These are phyloP conservation scores for Mycosarcoma mackinlayi DNA, from an alignment of 1,284 basidiomycete genomes.

Conservation along the genomic window DNA sequence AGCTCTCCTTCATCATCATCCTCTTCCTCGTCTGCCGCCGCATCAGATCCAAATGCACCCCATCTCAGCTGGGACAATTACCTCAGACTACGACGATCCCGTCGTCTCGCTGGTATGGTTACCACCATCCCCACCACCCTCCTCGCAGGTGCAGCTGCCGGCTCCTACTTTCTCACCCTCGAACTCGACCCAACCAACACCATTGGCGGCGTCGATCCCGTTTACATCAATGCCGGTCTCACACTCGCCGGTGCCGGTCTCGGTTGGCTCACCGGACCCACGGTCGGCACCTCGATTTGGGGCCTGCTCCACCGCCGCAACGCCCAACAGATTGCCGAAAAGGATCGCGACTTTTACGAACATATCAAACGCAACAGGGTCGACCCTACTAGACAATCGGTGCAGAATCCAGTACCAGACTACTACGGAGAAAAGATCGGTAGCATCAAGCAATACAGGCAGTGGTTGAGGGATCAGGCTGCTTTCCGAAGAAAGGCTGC, in stretches of 20 bases:
- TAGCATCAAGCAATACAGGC: conserved; percentile 61
- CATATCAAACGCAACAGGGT: conserved; percentile 60
- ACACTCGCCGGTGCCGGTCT: conserved; percentile 60
- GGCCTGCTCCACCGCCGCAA: conserved; percentile 52
- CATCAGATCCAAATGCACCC: conserved; percentile 2
- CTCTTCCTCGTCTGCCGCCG: conserved; percentile 6
- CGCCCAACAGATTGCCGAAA: conserved; percentile 52
- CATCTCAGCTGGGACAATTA: conserved; percentile 50
- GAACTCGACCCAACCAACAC: conserved; percentile 60
- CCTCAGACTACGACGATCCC: conserved; percentile 56
- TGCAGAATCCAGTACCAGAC: conserved; percentile 66
- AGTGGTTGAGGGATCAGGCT: conserved; percentile 66
- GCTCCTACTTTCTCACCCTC: conserved; percentile 60
- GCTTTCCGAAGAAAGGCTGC: conserved; percentile 62
- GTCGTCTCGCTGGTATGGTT: conserved; percentile 58
- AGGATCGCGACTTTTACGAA: conserved; percentile 62
- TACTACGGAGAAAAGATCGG: conserved; percentile 67
- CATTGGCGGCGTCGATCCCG: conserved; percentile 61
- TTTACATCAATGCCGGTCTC: conserved; percentile 59
- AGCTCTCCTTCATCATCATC: conserved; percentile 8
- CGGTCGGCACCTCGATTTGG: conserved; percentile 59
- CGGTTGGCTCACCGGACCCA: conserved; percentile 63
- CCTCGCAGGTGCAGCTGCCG: conserved; percentile 52
- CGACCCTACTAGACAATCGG: conserved; percentile 59
- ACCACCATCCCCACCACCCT: conserved; percentile 62